Evolutionary conservation across 2,329 filamentous ascomycete genomes (phyloP).

Genomic region (Fonsecaea nubica): DNA sequence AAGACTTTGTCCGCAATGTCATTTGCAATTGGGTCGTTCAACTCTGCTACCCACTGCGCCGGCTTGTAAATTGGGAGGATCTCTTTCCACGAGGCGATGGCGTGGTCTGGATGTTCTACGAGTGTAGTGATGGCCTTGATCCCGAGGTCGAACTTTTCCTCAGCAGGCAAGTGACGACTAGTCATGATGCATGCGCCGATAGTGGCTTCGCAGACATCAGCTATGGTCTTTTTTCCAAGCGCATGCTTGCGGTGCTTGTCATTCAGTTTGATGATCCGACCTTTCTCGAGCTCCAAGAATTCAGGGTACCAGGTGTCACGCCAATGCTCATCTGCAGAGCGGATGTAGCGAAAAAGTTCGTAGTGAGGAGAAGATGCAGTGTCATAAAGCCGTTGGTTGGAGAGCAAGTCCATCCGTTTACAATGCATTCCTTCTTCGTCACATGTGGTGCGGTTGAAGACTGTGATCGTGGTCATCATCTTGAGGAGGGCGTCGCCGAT

Average conservation of each 20-base stretch:
- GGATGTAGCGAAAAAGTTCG: slow-evolving; percentile 73
- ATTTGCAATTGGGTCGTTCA: slow-evolving; percentile 67
- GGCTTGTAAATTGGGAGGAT: slow-evolving; percentile 61
- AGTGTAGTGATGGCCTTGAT: slow-evolving; percentile 65
- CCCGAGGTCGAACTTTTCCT: slow-evolving; percentile 63
- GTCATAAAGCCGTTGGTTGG: slow-evolving; percentile 87
- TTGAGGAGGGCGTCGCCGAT: slow-evolving; percentile 94
- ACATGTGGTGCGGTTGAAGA: slow-evolving; percentile 77
- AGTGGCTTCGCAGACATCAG: slow-evolving; percentile 91
- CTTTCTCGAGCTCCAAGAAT: slow-evolving; percentile 73
- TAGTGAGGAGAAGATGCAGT: slow-evolving; percentile 71
- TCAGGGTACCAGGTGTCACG: slow-evolving; percentile 87
- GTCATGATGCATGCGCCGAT: slow-evolving; percentile 81
- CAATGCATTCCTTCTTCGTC: slow-evolving; percentile 88
- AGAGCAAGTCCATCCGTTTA: slow-evolving; percentile 86
- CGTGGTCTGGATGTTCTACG: slow-evolving; percentile 72
- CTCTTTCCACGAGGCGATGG: slow-evolving; percentile 71
- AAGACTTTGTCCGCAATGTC: slow-evolving; percentile 72
- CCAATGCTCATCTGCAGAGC: slow-evolving; percentile 72
- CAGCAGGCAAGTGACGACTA: slow-evolving; percentile 49
- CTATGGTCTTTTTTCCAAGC: slow-evolving; percentile 86
- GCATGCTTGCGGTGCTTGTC: slow-evolving; percentile 60
- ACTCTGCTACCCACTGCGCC: slow-evolving; percentile 31
- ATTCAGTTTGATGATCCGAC: slow-evolving; percentile 63
- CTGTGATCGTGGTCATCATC: slow-evolving; percentile 88